phyloP scores from a whole-genome alignment of 2,329 filamentous ascomycete genomes.

The Cladosporium cucumerinum region DNA sequence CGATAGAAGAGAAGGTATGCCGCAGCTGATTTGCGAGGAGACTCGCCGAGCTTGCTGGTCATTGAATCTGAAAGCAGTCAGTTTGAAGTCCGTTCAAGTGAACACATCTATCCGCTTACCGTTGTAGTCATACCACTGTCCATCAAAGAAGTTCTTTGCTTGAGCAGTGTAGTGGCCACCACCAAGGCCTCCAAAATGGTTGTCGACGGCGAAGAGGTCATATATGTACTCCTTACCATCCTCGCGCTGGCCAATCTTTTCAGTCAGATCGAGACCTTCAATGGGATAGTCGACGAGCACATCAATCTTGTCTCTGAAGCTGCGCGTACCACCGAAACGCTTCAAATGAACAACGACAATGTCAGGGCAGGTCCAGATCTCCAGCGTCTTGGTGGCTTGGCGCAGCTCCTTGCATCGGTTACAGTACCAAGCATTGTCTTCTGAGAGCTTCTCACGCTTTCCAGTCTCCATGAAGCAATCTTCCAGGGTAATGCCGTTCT shows the following conservation, averaged over 20 bases:
- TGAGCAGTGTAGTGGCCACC: constrained; percentile 96
- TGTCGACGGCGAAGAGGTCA: constrained; percentile 92
- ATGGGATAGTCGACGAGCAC: constrained; percentile 88
- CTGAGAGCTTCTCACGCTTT: constrained; percentile 86
- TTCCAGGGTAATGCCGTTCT: constrained; percentile 76
- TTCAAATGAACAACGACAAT: constrained; percentile 94
- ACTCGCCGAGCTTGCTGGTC: constrained; percentile 24
- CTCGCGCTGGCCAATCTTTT: constrained; percentile 74
- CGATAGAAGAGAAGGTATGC: constrained; percentile 97
- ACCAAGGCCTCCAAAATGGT: constrained; percentile 88
- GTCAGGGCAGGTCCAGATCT: constrained; percentile 94
- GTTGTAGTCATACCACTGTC: constrained; percentile 94
- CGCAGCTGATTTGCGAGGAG: constrained; percentile 52
- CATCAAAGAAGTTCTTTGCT: constrained; percentile 86
- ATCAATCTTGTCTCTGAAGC: constrained; percentile 85
- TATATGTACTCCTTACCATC: constrained; percentile 81
- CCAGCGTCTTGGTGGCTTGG: constrained; percentile 91
- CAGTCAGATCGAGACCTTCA: constrained; percentile 77
- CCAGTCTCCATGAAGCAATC: constrained; percentile 94
- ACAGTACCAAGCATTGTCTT: constrained; percentile 97
- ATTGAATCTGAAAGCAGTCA: constrained; percentile 63
- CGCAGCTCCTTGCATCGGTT: constrained; percentile 91
- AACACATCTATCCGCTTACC: constrained; percentile 43
- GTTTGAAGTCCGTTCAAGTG: constrained; percentile 22
- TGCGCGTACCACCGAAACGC: constrained; percentile 82